Evolutionary conservation across 148 eudicot species (phyloP).

Genomic region (Vaccinium myrtillus): DNA sequence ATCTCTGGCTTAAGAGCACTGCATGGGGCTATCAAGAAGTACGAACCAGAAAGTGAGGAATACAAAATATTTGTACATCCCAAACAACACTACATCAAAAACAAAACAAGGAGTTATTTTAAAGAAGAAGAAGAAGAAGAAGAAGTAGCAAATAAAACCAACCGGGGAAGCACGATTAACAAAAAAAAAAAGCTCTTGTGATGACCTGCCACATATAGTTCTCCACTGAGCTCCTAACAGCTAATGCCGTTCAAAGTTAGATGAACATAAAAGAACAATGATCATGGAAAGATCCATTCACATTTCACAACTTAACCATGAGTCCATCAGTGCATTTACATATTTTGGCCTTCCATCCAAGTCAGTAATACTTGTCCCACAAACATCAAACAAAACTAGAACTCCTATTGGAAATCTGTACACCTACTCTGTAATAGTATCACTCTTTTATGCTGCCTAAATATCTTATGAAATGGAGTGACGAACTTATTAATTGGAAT

Average conservation of each 20-base stretch:
- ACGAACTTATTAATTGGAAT: background rate
- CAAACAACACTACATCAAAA: constrained; percentile 3
- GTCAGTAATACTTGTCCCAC: background rate
- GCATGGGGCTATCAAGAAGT: background rate
- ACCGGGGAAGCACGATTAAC: background rate
- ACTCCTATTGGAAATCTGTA: background rate
- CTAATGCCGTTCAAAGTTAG: background rate
- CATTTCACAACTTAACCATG: background rate
- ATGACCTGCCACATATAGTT: background rate
- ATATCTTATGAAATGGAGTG: background rate
- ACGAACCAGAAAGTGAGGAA: background rate
- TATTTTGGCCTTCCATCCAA: background rate
- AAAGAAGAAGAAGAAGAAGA: background rate
- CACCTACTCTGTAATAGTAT: background rate
- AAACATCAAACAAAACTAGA: background rate
- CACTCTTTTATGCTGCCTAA: background rate
- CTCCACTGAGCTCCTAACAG: background rate
- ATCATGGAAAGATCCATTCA: no score
- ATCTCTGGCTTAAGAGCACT: background rate
- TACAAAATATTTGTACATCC: background rate
- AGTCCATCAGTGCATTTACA: background rate
- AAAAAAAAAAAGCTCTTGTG: background rate
- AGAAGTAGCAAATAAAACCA: background rate
- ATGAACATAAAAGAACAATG: background rate
- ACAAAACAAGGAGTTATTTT: background rate